Evolutionary conservation across 1,284 basidiomycete genomes (phyloP).

Genomic region (Sanguinoderma infundibulare): DNA sequence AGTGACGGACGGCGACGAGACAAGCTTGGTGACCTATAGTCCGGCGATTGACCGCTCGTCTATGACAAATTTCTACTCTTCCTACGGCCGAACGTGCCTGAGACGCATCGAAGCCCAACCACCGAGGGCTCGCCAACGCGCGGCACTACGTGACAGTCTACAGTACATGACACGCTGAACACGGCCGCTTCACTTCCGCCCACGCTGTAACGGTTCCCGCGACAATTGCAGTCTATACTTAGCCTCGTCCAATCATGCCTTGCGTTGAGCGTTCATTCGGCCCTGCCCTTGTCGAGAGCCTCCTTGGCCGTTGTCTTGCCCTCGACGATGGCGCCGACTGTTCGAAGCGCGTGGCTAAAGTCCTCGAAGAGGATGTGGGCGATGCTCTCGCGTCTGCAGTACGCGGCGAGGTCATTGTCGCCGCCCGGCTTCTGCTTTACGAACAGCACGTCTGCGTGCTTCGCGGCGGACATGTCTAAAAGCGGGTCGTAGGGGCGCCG

Average conservation of each 20-base stretch:
- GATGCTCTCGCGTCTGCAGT: conserved; percentile 74
- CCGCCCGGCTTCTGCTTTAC: conserved; percentile 82
- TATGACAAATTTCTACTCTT: background rate
- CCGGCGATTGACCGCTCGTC: background rate
- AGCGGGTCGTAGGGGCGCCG: background rate
- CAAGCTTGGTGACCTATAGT: background rate
- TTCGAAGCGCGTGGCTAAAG: conserved; percentile 62
- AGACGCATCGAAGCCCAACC: background rate
- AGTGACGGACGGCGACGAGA: background rate
- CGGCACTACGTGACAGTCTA: too few species aligned
- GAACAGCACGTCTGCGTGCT: conserved; percentile 89
- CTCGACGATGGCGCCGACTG: conserved; percentile 70
- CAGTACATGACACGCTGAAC: background rate
- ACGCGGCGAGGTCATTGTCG: conserved; percentile 85
- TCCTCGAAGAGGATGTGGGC: conserved; percentile 69
- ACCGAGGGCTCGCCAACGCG: too few species aligned
- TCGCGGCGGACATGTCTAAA: conserved; percentile 88
- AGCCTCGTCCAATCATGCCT: background rate
- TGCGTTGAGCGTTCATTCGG: background rate
- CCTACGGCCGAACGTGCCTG: background rate
- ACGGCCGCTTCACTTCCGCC: background rate
- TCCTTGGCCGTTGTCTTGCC: conserved; percentile 53
- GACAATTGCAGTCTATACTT: background rate
- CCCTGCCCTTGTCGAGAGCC: conserved; percentile 37
- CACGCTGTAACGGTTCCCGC: background rate